Base-by-base conservation (phyloP, 2,329 filamentous ascomycete genomes). In the Epichloe aotearoae region DNA sequence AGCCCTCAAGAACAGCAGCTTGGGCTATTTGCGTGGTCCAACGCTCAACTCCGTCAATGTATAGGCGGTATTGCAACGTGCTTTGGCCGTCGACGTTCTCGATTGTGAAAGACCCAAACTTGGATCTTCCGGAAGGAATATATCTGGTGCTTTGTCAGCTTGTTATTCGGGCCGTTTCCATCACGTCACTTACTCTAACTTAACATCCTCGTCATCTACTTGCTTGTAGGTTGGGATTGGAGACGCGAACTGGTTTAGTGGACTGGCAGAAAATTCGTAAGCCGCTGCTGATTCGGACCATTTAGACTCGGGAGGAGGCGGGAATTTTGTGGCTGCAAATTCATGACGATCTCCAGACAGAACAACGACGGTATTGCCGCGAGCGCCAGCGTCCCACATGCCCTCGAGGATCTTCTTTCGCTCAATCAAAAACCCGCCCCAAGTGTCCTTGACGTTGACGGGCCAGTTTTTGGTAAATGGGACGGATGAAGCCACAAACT, bases 401-500 rank as follows among this genome's bases (percentile, higher is more conserved):
- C 88, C 86, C 64, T 95, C 85, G 14, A 98, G 81, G 26, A 97
- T 78, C 50, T 73, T 74, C 50, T 76, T 79, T 15, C 93, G 83
- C 71, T 98, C 93, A 46, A 75, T 70, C 2, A 96, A 74, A 66
- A 95, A 96, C 0, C 91, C 91, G 45, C 88, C 88, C 93, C 93
- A 98, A 0, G 93, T 97, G 63, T 98, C 93, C 54, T 83, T 75
- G 2, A 81, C 82, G 56, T 93, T 91, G 56, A 95, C 80, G 23
- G 82, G 84, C 91, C 93, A 98, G 66, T 98, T 98, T 70, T 95
- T 95, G 6, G 93, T 97, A 64, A 98, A 95, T 0, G 93, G 93
- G 5, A 97, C 86, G 17, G 86, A 90, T 39, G 86, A 90, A 17
- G 90, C 83, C 47, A 98, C 73, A 59, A 98, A 82, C 70, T 97